Evolutionary conservation across 2,329 filamentous ascomycete genomes (phyloP).

Genomic region (Fusarium sp.): DNA sequence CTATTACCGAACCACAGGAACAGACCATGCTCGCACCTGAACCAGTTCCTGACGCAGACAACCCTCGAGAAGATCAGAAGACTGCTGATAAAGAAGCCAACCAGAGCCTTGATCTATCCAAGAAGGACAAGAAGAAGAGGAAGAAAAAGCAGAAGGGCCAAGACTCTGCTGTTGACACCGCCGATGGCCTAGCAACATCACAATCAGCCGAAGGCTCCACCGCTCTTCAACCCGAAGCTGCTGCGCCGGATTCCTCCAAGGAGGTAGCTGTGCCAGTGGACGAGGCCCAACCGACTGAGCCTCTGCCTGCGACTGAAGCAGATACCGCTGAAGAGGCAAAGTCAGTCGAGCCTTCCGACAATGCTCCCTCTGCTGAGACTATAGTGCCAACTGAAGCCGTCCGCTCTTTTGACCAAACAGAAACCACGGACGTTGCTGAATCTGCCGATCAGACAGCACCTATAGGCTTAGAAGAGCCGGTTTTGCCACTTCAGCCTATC

Average conservation of each 20-base stretch:
- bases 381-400: background rate
- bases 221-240: background rate
- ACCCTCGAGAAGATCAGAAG: conserved; percentile 14
- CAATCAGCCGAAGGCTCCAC: conserved; percentile 22
- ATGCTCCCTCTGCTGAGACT: conserved; percentile 19
- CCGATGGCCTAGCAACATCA: conserved; percentile 17
- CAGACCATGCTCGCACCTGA: background rate
- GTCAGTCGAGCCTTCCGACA: background rate
- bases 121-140: conserved; percentile 54
- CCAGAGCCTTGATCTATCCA: conserved; percentile 27
- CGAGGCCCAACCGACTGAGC: background rate
- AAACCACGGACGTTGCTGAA: background rate
- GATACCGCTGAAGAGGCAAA: background rate
- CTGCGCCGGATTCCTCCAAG: background rate
- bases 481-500: background rate
- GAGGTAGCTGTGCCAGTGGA: background rate
- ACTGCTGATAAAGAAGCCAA: conserved; percentile 21
- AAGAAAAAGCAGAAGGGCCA: conserved; percentile 36
- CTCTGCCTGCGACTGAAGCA: background rate
- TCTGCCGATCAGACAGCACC: background rate
- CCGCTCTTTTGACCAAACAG: background rate
- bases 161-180: conserved; percentile 1
- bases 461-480: background rate
- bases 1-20: conserved; percentile 4
- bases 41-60: background rate